Evolutionary conservation across 805 yeast species (phyloP), one percentile per base, ranked within the genome.

Genomic region (Pichia rugopelliculosa): DNA sequence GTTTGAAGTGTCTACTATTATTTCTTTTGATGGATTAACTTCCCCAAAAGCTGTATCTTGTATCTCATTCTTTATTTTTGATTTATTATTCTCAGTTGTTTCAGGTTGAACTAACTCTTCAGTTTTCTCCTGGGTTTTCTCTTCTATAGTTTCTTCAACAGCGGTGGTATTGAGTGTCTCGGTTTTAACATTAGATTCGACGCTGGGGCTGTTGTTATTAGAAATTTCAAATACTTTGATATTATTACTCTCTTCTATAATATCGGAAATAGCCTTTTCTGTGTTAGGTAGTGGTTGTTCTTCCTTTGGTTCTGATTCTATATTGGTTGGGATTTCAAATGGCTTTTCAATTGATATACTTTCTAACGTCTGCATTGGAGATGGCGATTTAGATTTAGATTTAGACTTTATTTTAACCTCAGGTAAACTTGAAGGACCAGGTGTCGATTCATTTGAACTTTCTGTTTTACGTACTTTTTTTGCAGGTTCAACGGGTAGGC

Each of bases 381-480:
- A 43, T 20, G 40, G 36, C 17, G 46, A 44, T 21, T 44, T 38
- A 1, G 41, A 4, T 37, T 37, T 43, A 18, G 26, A 8, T n/a
- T 38, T 38, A 23, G 27, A 21, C 23, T 38, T 38, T 15, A 22
- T 20, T 37, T 37, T 37, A n/a, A 30, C 34, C 9, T 30, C 34
- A 8, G 6, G 15, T 30, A 18, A 30, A 8, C 6, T 6, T 30
- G 18, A n/a, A 24, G 33, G 24, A 17, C 30, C 9, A n/a, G 41
- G 24, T 17, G 34, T 21, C 12, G 34, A 25, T 8, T 39, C 23
- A 30, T 30, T 30, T 15, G 34, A 30, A 30, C 34, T 30, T 30
- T 41, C 39, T 8, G 21, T 21, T 44, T 41, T 48, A 21, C 36
- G 39, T 13, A 34, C 13, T 17, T 48, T 48, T n/a, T 36, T 48